Percentiles rank a stretch among this genome's conserved stretches.
phyloP scores from a whole-genome alignment of 352 stramenopile species.

The Globisporangium emineosum region DNA sequence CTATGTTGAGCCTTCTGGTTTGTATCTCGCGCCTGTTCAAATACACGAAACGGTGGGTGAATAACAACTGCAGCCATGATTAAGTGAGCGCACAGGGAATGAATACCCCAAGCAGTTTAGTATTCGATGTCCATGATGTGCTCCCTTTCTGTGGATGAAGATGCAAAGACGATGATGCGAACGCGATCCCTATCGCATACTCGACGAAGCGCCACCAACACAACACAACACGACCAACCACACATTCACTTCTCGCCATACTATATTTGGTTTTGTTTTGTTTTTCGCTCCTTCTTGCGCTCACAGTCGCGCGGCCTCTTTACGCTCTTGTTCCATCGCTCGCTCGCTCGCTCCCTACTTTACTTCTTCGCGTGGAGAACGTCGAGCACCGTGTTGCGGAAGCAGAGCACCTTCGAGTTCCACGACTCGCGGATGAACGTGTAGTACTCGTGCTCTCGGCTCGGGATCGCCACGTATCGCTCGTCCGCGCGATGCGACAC shows the following conservation, averaged over 20 bases:
- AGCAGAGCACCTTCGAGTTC: constrained; percentile 64
- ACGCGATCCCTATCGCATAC: neutral
- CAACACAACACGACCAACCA: neutral
- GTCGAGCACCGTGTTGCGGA: constrained; percentile 57
- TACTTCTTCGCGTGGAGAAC: constrained; percentile 47
- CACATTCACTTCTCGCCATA: constrained; percentile 7
- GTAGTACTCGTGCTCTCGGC: constrained; percentile 82
- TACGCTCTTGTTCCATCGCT: too few relatives aligned
- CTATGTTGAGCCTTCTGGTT: neutral
- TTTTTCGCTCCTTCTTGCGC: neutral
- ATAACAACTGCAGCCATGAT: neutral
- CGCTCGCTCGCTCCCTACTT: neutral
- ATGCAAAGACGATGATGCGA: neutral
- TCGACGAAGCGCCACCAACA: neutral
- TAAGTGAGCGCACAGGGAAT: too few relatives aligned
- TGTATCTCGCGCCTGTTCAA: neutral
- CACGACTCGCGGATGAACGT: constrained; percentile 63
- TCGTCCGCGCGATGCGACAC: constrained; percentile 25
- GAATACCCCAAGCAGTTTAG: neutral
- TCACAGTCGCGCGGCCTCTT: neutral
- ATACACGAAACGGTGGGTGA: neutral
- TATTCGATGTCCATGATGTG: neutral
- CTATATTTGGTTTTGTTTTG: neutral
- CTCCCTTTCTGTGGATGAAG: neutral
- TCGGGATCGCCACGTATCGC: constrained; percentile 62